Conservation (phyloP, 2,329 filamentous ascomycete species). For the Chaetomium sp. region DNA sequence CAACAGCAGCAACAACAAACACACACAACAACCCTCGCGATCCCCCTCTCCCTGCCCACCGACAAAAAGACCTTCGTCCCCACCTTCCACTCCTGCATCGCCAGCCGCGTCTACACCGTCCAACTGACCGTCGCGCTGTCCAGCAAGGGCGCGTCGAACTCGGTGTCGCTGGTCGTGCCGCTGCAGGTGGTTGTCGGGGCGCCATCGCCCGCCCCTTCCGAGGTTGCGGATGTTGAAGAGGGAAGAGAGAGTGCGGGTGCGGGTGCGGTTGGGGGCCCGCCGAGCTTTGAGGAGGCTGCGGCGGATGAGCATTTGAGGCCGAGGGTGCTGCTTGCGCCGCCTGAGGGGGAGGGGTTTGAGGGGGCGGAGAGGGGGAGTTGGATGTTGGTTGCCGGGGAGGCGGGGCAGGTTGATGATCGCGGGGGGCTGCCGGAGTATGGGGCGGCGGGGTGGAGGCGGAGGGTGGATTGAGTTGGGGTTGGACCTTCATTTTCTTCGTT, state of each 20-base stretch:
- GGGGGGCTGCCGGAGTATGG: conserved; percentile 39
- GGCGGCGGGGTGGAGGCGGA: conserved; percentile 16
- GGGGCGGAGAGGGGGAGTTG: conserved; percentile 10
- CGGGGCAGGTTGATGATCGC: conserved; percentile 24
- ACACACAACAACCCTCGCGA: conserved; percentile 44
- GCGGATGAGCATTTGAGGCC: conserved; percentile 49
- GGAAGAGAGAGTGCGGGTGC: conserved; percentile 26
- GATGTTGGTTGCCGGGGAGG: conserved; percentile 6
- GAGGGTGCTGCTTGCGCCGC: conserved; percentile 45
- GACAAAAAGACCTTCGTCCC: conserved; percentile 55
- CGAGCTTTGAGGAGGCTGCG: conserved; percentile 54
- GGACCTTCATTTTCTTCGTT: neutral
- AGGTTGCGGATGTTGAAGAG: neutral
- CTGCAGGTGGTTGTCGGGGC: conserved; percentile 52
- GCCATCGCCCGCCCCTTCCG: too few species aligned
- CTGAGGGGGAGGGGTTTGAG: neutral
- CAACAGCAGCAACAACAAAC: conserved; percentile 10
- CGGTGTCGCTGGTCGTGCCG: conserved; percentile 51
- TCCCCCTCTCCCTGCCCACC: conserved; percentile 53
- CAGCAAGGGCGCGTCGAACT: conserved; percentile 43
- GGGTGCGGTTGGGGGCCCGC: too few species aligned
- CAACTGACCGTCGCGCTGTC: conserved; percentile 47
- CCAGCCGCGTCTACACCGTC: conserved; percentile 57
- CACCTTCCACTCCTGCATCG: conserved; percentile 61
- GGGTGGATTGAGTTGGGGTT: conserved; percentile 7